Conservation (phyloP, 2,329 filamentous ascomycete species). For the Waltergamsia citrina region DNA sequence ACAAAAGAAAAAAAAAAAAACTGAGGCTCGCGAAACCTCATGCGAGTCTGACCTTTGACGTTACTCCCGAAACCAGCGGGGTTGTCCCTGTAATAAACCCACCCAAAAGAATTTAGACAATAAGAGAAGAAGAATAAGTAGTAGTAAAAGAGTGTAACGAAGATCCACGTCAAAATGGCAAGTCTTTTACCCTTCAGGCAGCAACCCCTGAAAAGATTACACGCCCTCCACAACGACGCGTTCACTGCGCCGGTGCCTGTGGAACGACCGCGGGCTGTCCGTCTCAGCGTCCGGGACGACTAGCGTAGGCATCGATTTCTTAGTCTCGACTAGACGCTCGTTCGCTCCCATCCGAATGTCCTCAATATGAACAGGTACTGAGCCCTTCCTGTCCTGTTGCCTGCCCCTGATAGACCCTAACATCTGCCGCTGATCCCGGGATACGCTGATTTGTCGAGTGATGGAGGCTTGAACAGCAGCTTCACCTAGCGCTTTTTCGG, state of each 20-base stretch:
- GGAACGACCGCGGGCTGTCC: slow-evolving; percentile 12
- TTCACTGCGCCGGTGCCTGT: slow-evolving; percentile 40
- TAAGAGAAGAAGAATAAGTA: not conserved
- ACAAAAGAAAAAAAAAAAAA: not conserved
- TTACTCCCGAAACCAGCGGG: slow-evolving; percentile 2
- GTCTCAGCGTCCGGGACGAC: slow-evolving; percentile 25
- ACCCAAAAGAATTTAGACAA: not conserved
- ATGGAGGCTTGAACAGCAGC: slow-evolving; percentile 60
- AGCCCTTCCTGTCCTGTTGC: slow-evolving; percentile 7
- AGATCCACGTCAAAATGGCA: too few relatives aligned
- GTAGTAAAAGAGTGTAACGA: not conserved
- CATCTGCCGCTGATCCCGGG: slow-evolving; percentile 49
- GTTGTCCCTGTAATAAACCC: not conserved
- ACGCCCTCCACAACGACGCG: slow-evolving; percentile 40
- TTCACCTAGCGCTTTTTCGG: slow-evolving; percentile 28
- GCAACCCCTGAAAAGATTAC: slow-evolving; percentile 10
- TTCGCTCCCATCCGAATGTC: slow-evolving; percentile 7
- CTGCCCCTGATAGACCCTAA: slow-evolving; percentile 41
- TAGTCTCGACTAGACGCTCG: slow-evolving; percentile 23
- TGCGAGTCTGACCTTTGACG: too few relatives aligned
- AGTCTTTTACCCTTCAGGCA: not conserved
- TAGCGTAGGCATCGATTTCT: slow-evolving; percentile 34
- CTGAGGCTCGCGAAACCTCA: not conserved
- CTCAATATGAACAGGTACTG: slow-evolving; percentile 3
- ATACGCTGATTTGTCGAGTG: slow-evolving; percentile 58